phyloP scores from a whole-genome alignment of 106 monocot species.

The Hemerocallis citrina region DNA sequence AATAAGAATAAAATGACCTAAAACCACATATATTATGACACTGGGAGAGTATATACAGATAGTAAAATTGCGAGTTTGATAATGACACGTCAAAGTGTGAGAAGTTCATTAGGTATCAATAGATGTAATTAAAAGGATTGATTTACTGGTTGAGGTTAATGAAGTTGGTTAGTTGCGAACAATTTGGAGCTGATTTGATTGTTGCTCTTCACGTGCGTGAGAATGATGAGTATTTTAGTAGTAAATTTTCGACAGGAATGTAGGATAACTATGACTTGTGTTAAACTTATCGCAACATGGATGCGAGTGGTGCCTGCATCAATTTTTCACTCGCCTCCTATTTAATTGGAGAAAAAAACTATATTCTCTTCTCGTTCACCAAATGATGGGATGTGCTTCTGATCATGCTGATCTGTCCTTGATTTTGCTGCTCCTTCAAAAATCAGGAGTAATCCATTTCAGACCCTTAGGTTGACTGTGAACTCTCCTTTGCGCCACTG shows the following conservation, averaged over 20 bases:
- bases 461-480: too few relatives aligned
- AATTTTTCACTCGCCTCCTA: not conserved
- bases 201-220: not conserved
- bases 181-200: not conserved
- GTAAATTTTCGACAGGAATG: too few relatives aligned
- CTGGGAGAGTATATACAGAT: too few relatives aligned
- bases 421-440: not conserved
- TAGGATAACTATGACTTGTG: not conserved
- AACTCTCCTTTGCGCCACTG: too few relatives aligned
- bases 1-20: too few relatives aligned
- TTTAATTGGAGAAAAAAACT: conserved; percentile 5
- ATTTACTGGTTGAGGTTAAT: not conserved
- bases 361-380: not conserved
- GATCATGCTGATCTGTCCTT: not conserved
- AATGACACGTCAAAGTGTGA: too few relatives aligned
- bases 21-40: too few relatives aligned
- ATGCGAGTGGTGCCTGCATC: not conserved
- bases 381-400: not conserved
- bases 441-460: too few relatives aligned
- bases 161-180: not conserved
- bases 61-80: too few relatives aligned
- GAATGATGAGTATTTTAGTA: conserved; percentile 2
- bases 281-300: not conserved
- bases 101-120: too few relatives aligned
- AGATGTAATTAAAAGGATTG: not conserved